Base-by-base conservation (phyloP, 1,284 basidiomycete genomes). In the Fomes fomentarius region DNA sequence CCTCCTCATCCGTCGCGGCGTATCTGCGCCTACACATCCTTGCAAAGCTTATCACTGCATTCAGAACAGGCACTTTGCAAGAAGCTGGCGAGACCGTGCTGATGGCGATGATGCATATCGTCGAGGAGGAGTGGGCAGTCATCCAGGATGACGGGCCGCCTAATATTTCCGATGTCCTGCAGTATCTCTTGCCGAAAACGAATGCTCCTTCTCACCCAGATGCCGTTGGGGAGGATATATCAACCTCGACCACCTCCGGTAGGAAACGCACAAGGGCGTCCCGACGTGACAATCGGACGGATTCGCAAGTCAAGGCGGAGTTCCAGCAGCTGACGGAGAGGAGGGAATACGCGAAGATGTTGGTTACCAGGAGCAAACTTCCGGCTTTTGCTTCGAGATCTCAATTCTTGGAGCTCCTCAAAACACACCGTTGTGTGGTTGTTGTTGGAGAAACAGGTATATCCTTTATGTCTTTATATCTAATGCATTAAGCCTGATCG, bases 21-120 rank as follows among this genome's bases (percentile, higher is more conserved):
- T 98, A 97, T 69, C 78, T 97, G 57, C 86, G 93, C 30, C 82
- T 98, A 0, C 86, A 96, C 63, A 79, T 97, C 15, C 80, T 94
- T n/a, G 81, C 84, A 2, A 76, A 77, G 35, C 74, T 93, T 14
- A 74, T 93, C 8, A 55, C 66, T 5, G 79, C 78, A 9, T 78
- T 87, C 69, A 73, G 81, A 55, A 71, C 73, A 14, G 78, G 76
- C 2, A 79, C 82, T 47, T 80, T 92, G 24, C 67, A 87, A 17
- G 83, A 89, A 57, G 69, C 77, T 0, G 89, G 84, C 0, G 85
- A 90, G 59, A 89, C 89, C 2, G 84, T 94, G 47, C 77, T 91
- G 44, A 84, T 93, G 69, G 83, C 87, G 30, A 79, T 89, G 56
- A 85, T 94, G 68, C 84, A 91, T 42, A 76, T 86, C 50, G 73